Evolutionary conservation across 495 filamentous ascomycete species (phyloP).

Genomic region (Ascodesmis nigricans): DNA sequence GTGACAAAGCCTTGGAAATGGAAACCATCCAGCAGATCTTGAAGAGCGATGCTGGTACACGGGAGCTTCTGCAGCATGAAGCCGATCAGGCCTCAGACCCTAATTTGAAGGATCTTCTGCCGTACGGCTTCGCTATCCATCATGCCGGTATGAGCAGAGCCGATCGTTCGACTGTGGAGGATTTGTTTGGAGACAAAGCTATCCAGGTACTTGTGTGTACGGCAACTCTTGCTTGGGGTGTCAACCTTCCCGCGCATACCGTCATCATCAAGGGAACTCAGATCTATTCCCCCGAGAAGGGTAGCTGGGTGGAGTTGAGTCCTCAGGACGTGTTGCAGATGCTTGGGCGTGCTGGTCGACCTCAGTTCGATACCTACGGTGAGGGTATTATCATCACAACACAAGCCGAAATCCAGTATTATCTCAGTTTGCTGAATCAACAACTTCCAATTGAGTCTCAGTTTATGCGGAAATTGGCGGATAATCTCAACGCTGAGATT

Average conservation of each 20-base stretch:
- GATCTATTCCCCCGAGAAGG: constrained; percentile 95
- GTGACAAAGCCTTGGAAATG: constrained; percentile 85
- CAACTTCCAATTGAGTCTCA: constrained; percentile 96
- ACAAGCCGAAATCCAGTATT: constrained; percentile 86
- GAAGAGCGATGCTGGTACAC: constrained; percentile 74
- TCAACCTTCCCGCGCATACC: constrained; percentile 83
- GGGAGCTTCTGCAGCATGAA: constrained; percentile 69
- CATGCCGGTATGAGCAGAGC: constrained; percentile 88
- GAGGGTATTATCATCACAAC: constrained; percentile 98
- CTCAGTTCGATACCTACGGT: constrained; percentile 92
- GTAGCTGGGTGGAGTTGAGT: constrained; percentile 93
- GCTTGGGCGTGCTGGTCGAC: constrained; percentile 88
- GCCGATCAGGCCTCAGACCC: constrained; percentile 62
- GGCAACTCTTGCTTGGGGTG: constrained; percentile 87
- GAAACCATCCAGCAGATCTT: constrained; percentile 94
- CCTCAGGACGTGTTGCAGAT: constrained; percentile 97
- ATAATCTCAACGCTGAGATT: constrained; percentile 94
- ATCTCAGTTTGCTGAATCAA: constrained; percentile 85
- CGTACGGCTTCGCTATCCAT: constrained; percentile 94
- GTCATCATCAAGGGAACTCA: constrained; percentile 96
- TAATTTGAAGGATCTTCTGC: constrained; percentile 81
- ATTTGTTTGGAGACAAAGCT: constrained; percentile 71
- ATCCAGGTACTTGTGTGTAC: constrained; percentile 95
- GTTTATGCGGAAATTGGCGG: constrained; percentile 73
- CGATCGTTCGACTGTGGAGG: constrained; percentile 85